Base-by-base conservation (phyloP, 495 filamentous ascomycete genomes). In the Neurospora tetrasperma region DNA sequence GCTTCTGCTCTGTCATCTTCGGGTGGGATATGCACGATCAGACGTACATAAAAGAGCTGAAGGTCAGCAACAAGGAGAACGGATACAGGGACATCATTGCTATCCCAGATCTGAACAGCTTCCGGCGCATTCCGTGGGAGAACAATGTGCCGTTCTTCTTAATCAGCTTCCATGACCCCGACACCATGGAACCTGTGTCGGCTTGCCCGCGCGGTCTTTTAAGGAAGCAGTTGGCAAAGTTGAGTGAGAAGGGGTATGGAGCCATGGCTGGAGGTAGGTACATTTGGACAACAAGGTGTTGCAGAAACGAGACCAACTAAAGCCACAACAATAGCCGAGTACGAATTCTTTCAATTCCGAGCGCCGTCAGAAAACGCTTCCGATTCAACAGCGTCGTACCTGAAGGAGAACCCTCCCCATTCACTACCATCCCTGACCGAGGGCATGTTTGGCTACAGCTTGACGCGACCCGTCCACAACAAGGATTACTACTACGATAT, bases 1-100 rank as follows among this genome's bases (percentile, higher is more conserved):
- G 96, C 23, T 99, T 98, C 86, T 99, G 96, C 85, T 95, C 92
- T 4, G 94, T 98, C 71, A 88, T 99, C 43, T 98, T 97, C 77
- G 96, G 94, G 77, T 98, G 95, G 95, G 96, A 99, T 76, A 97
- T 97, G 93, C 95, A 98, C 82, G 96, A 99, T 77, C 86, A 87
- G 79, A 96, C 93, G 9, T 98, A 99, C 77, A 89, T 89, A 78
- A 84, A 86, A 71, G 94, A 98, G 82, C 88, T 98, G 69, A 87
- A 88, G 76, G 91, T 98, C 79, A 94, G 92, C 83, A 98, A 97
- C 81, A 91, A 92, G 79, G 90, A 94, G 75, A 99, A 97, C 77
- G 96, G 96, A 41, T 98, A 97, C 79, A 87, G 91, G 68, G 96
- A 99, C 80, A 80, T 99, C 27, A 86, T 98, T 70, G 96, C 96